Percentiles rank a stretch among this genome's conserved stretches.
phyloP scores from a whole-genome alignment of 2,329 filamentous ascomycete species.

The Fusarium praegraminearum region DNA sequence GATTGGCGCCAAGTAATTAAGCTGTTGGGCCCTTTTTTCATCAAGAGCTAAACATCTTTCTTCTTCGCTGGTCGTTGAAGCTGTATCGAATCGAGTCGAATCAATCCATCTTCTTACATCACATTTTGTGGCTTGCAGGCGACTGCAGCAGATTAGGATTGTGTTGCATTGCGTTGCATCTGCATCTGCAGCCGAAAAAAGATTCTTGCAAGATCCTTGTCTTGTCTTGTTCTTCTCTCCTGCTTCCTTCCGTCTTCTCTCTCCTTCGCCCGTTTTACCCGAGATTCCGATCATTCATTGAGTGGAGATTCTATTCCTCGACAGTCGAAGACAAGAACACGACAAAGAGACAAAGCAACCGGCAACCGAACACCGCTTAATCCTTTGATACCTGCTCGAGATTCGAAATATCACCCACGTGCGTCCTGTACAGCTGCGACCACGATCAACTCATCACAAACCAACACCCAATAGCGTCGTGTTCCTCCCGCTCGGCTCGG shows the following conservation, averaged over 20 bases:
- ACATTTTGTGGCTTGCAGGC: conserved; percentile 35
- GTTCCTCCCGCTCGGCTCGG: conserved; percentile 44
- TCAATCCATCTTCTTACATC: conserved; percentile 29
- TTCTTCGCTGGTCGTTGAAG: conserved; percentile 40
- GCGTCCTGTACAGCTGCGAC: conserved; percentile 43
- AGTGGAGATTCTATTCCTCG: background rate
- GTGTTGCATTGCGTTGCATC: conserved; percentile 26
- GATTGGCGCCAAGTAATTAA: conserved; percentile 16
- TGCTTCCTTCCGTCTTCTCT: conserved; percentile 14
- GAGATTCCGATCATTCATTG: background rate
- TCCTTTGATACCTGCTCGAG: background rate
- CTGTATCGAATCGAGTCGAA: conserved; percentile 8
- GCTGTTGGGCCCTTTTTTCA: conserved; percentile 3
- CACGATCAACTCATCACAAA: conserved; percentile 42
- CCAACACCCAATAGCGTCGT: conserved; percentile 43
- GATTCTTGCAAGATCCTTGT: conserved; percentile 26
- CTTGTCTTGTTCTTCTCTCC: background rate
- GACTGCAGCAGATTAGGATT: conserved; percentile 23
- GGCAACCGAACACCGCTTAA: background rate
- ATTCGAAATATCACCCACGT: conserved; percentile 38
- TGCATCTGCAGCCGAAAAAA: conserved; percentile 35
- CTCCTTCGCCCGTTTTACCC: conserved; percentile 1
- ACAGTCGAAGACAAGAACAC: background rate
- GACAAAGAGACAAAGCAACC: background rate
- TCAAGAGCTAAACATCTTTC: conserved; percentile 7